A percentile compares a stretch with the other conserved stretches of the same genome.
These are phyloP conservation scores for Geranium brycei DNA, from an alignment of 345 rosid genomes.

Conservation along the genomic window DNA sequence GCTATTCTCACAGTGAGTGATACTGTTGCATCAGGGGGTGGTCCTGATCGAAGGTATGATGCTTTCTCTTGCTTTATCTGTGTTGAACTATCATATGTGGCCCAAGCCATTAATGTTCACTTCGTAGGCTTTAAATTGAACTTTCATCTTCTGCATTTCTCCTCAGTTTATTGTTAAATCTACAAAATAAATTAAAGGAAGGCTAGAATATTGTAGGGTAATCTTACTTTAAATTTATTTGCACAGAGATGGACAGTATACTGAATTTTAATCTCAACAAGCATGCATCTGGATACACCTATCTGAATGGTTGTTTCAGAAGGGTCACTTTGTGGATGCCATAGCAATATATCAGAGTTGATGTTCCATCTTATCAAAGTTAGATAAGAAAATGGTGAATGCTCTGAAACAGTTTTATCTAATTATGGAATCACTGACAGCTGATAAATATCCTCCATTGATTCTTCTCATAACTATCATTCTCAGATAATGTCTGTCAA, in stretches of 20 bases:
- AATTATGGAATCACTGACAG: not conserved
- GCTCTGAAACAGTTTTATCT: not conserved
- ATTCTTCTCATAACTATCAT: not conserved
- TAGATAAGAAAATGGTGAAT: slow-evolving; percentile 4
- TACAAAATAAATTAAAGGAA: not conserved
- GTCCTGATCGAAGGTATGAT: slow-evolving; percentile 80
- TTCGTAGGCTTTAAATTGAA: not conserved
- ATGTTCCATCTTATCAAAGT: slow-evolving; percentile 18
- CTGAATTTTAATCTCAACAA: not conserved
- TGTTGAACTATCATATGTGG: not conserved
- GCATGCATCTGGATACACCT: slow-evolving; percentile 21
- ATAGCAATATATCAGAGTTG: slow-evolving; percentile 21
- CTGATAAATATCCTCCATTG: not conserved
- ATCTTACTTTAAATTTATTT: no score
- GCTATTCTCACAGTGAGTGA: slow-evolving; percentile 86
- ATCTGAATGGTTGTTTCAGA: slow-evolving; percentile 13
- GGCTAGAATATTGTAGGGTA: not conserved
- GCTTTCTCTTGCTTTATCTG: slow-evolving; percentile 1
- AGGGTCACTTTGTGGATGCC: slow-evolving; percentile 25
- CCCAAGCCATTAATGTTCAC: not conserved
- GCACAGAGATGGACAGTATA: not conserved
- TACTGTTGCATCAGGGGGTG: slow-evolving; percentile 74
- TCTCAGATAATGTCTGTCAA: not conserved
- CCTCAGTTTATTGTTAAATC: not conserved
- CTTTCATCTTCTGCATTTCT: not conserved